Percentiles rank a stretch among this genome's conserved stretches.
These are phyloP conservation scores for Isatis tinctoria DNA, from an alignment of 345 rosid genomes.

Conservation along the genomic window DNA sequence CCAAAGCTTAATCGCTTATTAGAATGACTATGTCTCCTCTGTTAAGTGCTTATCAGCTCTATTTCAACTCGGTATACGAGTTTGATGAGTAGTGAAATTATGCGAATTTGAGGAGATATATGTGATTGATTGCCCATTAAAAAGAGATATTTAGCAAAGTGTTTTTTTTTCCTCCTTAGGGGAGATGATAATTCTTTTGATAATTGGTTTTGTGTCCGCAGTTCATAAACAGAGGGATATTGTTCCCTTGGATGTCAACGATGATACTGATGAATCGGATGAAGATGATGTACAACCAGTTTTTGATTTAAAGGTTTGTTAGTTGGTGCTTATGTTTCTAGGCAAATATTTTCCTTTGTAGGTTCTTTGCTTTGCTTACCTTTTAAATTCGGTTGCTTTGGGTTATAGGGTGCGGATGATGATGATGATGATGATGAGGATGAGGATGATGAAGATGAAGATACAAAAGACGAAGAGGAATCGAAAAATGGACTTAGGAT, in stretches of 20 bases:
- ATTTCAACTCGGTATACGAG: too few species aligned
- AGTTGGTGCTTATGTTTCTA: neutral
- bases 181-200: neutral
- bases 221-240: conserved; percentile 89
- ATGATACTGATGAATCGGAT: conserved; percentile 56
- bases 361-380: neutral
- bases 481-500: conserved; percentile 38
- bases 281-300: conserved; percentile 73
- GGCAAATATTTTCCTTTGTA: neutral
- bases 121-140: too few species aligned
- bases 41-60: too few species aligned
- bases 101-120: too few species aligned
- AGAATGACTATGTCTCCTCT: too few species aligned
- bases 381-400: neutral
- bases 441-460: too few species aligned
- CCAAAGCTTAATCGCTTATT: too few species aligned
- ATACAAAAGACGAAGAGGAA: conserved; percentile 35
- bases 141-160: too few species aligned
- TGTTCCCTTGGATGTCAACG: conserved; percentile 61
- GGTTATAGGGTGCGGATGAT: conserved; percentile 26
- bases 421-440: conserved; percentile 44
- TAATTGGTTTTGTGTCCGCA: conserved; percentile 21
- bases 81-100: too few species aligned
- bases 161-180: too few species aligned
- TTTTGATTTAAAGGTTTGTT: conserved; percentile 54